A percentile compares a stretch with the other conserved stretches of the same genome.
Conservation (phyloP, 164 flowering plant genomes). For the Vitis rotundifolia region DNA sequence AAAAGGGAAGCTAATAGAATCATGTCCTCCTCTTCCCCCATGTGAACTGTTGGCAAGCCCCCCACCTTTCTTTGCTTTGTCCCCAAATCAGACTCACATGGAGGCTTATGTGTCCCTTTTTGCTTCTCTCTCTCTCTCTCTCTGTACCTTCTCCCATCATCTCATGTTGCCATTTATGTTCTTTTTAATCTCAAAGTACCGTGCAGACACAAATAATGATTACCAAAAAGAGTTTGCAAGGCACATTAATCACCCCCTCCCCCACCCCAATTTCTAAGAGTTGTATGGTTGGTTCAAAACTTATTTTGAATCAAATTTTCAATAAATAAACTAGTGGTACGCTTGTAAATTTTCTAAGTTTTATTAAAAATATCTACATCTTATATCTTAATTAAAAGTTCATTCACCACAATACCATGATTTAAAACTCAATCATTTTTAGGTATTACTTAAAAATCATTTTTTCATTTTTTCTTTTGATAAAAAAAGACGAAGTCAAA, state of each 20-base stretch:
- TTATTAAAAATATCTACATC: too few species aligned
- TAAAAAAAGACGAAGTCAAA: too few species aligned
- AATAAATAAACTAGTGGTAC: too few species aligned
- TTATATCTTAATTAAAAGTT: too few species aligned
- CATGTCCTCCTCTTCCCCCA: conserved; percentile 30
- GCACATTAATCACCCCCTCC: not conserved
- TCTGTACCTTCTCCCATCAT: not conserved
- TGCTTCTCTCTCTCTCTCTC: conserved; percentile 5
- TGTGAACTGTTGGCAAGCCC: conserved; percentile 47
- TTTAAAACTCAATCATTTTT: too few species aligned
- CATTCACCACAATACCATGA: too few species aligned
- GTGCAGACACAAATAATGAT: conserved; percentile 17
- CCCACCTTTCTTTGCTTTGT: conserved; percentile 49
- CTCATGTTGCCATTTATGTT: conserved; percentile 10
- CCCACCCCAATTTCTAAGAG: too few species aligned
- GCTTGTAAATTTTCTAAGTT: too few species aligned
- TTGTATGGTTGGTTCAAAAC: not conserved
- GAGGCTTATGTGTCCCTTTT: conserved; percentile 9
- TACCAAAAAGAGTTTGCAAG: conserved; percentile 7
- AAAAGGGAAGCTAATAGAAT: conserved; percentile 14
- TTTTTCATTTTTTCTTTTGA: too few species aligned
- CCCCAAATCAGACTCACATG: conserved; percentile 57
- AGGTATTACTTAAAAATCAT: too few species aligned
- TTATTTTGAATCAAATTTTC: too few species aligned
- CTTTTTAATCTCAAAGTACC: conserved; percentile 5